These are phyloP conservation scores for Trametes maxima DNA, from an alignment of 768 basidiomycete species.

Conservation along the genomic window DNA sequence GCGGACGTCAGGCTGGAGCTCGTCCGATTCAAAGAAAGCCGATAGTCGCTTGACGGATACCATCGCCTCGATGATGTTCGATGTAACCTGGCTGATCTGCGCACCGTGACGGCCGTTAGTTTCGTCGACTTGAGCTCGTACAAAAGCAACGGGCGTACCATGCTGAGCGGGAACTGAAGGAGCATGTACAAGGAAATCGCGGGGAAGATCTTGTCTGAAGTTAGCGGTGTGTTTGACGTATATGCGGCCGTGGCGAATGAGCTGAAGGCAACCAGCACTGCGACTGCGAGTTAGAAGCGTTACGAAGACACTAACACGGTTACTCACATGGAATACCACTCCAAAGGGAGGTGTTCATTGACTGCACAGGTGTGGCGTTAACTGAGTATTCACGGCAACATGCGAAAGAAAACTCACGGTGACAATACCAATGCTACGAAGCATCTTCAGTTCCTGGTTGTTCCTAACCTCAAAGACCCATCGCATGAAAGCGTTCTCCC, in stretches of 20 bases:
- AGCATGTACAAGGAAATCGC: slow-evolving; percentile 90
- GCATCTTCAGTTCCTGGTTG: slow-evolving; percentile 77
- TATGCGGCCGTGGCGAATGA: slow-evolving; percentile 76
- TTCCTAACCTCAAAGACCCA: slow-evolving; percentile 81
- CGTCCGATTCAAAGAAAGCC: slow-evolving; percentile 72
- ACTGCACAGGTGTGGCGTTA: slow-evolving; percentile 35
- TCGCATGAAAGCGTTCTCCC: slow-evolving; percentile 90
- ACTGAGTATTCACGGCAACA: not conserved
- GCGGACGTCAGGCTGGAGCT: slow-evolving; percentile 82
- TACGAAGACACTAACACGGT: too few species aligned
- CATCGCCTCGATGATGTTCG: slow-evolving; percentile 82
- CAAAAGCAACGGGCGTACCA: slow-evolving; percentile 48
- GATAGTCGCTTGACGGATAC: slow-evolving; percentile 83
- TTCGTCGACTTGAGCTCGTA: slow-evolving; percentile 1
- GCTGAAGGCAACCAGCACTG: slow-evolving; percentile 77
- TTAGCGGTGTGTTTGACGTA: slow-evolving; percentile 67
- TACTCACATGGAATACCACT: slow-evolving; percentile 59
- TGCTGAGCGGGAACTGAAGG: slow-evolving; percentile 81
- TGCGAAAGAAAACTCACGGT: slow-evolving; percentile 46
- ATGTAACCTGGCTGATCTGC: slow-evolving; percentile 71
- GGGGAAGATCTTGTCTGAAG: slow-evolving; percentile 94
- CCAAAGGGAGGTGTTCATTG: slow-evolving; percentile 67
- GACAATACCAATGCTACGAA: slow-evolving; percentile 79
- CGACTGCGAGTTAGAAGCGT: not conserved
- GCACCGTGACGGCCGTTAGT: not conserved